A percentile compares a stretch with the other conserved stretches of the same genome.
Evolutionary conservation across 1,284 basidiomycete species (phyloP).

Genomic region (Pascua guehoae): DNA sequence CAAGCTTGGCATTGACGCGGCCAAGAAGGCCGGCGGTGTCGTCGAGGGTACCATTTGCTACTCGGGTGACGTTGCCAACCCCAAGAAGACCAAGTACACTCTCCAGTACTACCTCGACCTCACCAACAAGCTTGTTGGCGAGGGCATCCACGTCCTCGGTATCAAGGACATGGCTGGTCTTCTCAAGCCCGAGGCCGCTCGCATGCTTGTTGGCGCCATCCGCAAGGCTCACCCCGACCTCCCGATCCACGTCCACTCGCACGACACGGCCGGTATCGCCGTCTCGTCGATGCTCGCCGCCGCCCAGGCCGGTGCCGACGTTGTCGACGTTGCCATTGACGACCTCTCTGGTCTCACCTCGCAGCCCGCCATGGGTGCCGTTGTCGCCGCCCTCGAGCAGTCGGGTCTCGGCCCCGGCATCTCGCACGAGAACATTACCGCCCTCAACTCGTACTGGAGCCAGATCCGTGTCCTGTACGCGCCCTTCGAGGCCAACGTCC

Average conservation of each 20-base stretch:
- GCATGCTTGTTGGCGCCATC: conserved; percentile 87
- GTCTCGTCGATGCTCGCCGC: conserved; percentile 93
- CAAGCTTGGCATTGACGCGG: conserved; percentile 95
- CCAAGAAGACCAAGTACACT: conserved; percentile 96
- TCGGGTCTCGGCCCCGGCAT: conserved; percentile 93
- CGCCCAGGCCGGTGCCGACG: conserved; percentile 93
- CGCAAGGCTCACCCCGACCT: conserved; percentile 95
- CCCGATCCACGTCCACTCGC: conserved; percentile 98
- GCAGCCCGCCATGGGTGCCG: conserved; percentile 97
- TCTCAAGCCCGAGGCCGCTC: conserved; percentile 91
- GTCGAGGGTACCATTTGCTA: conserved; percentile 98
- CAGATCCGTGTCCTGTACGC: conserved; percentile 92
- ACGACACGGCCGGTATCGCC: conserved; percentile 98
- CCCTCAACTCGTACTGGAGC: conserved; percentile 97
- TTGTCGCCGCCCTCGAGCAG: conserved; percentile 92
- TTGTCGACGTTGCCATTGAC: conserved; percentile 98
- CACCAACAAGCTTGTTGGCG: conserved; percentile 85
- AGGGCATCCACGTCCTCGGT: conserved; percentile 95
- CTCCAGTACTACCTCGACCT: conserved; percentile 97
- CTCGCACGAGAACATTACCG: conserved; percentile 94
- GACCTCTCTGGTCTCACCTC: conserved; percentile 98
- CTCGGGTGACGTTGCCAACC: conserved; percentile 93
- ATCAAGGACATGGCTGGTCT: conserved; percentile 99
- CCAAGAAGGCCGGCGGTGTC: conserved; percentile 99
- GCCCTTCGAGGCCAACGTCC: conserved; percentile 98